These are phyloP conservation scores for Parsonsia alboflavescens DNA, from an alignment of 257 asterid genomes.

Conservation along the genomic window DNA sequence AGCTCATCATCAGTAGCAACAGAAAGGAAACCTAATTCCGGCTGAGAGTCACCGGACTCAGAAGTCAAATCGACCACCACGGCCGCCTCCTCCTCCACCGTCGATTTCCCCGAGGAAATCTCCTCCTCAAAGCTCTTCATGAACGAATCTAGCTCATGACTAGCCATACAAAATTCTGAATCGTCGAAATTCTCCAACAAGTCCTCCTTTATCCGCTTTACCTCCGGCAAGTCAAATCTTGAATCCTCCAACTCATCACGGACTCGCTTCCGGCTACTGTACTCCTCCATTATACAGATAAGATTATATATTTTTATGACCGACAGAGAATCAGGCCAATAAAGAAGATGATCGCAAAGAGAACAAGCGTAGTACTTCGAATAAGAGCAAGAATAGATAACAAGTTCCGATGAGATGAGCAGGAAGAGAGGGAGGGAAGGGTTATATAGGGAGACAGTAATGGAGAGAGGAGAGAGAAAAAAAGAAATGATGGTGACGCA, in stretches of 20 bases:
- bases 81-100: constrained; percentile 12
- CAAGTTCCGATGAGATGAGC: constrained; percentile 8
- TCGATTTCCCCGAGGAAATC: constrained; percentile 31
- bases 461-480: constrained; percentile 22
- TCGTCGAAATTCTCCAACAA: constrained; percentile 51
- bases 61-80: constrained; percentile 32
- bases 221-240: constrained; percentile 52
- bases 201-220: constrained; percentile 60
- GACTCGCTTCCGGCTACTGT: constrained; percentile 38
- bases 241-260: constrained; percentile 40
- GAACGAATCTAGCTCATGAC: constrained; percentile 64
- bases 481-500: constrained; percentile 35
- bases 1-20: constrained; percentile 83
- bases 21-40: constrained; percentile 55
- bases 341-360: neutral
- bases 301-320: neutral
- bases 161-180: constrained; percentile 38
- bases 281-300: constrained; percentile 36
- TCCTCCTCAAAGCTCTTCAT: constrained; percentile 84
- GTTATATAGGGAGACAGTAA: constrained; percentile 34
- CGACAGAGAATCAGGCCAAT: constrained; percentile 11
- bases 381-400: too few species aligned
- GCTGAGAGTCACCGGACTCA: constrained; percentile 49
- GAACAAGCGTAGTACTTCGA: neutral
- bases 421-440: neutral